Evolutionary conservation across 352 stramenopile species (phyloP), one percentile per base, ranked within the genome.

Genomic region (Pythium sukuiense): DNA sequence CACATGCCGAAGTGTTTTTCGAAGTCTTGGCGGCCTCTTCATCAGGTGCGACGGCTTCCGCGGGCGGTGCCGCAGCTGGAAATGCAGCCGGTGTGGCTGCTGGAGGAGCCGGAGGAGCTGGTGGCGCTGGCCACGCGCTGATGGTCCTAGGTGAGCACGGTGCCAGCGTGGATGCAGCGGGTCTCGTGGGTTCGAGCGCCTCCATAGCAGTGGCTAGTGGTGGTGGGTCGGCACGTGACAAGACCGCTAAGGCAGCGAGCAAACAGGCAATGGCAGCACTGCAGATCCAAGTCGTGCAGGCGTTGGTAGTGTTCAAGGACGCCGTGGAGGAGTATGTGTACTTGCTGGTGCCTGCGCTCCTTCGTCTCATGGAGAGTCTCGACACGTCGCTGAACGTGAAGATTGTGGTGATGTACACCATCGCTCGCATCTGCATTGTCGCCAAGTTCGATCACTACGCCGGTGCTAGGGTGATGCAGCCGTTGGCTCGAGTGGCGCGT

Each of bases 301-400:
- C 89, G 32, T 74, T 99, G 43, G 87, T 97, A 60, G 88, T 97
- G 37, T 96, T 98, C 33, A 86, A 92, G 6, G 81, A 93, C 50
- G 89, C 96, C 0, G 86, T 99, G 5, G 85, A 94, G 16, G 93
- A 98, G 52, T 97, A 98, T 71, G 83, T 99, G 12, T 97, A 98
- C 72, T 71, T 99, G 63, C 61, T 99, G 13, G 74, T 99, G 5
- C 96, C 97, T 45, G 90, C 92, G 4, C 76, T 99, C 7, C 78
- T 98, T 45, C 95, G 96, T 37, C 75, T 99, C 9, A 88, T 95
- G 65, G 96, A 99, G 65, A 92, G 85, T 59, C 67, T 97, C 13
- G 88, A 98, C 13, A 96, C 87, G 26, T 71, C 89, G 0, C 67
- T 90, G 53, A 76, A 92, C 45, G 88, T 93, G 20, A 87, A 95